Base-by-base conservation (phyloP, 2,329 filamentous ascomycete genomes). In the Colletotrichum eremochloae region DNA sequence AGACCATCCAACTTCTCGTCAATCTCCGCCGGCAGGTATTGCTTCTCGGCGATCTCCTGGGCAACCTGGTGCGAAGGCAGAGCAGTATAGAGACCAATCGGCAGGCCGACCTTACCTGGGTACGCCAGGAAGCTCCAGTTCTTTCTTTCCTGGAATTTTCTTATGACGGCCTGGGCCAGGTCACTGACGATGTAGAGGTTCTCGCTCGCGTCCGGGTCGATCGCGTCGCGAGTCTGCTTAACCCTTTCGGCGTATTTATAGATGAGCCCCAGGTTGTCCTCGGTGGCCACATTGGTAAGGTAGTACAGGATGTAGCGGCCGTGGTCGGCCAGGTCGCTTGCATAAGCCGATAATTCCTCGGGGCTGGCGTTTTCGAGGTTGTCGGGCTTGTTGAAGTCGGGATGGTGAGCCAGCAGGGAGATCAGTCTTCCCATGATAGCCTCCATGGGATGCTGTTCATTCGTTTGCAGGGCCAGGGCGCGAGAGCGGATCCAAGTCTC, bases 161-260 rank as follows among this genome's bases (percentile, higher is more conserved):
- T 90, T 71, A 98, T 92, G 15, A 96, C 88, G 3, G 91, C 89
- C 81, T 96, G 94, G 0, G 95, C 91, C 12, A 99, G 88, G 81
- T 99, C 96, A 63, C 94, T 95, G 48, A 99, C 83, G 7, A 95
- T 91, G 79, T 98, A 97, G 0, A 99, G 86, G 74, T 91, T 91
- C 69, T 95, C 90, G 76, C 92, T 94, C 71, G 88, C 86, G 1
- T 87, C 84, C 0, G 90, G 88, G 33, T 89, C 87, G 72, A 98
- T 90, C 15, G 90, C 93, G 80, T 99, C 96, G 53, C 90, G 88
- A 12, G 95, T 93, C 81, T 96, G 93, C 85, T 99, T 99, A 67
- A 97, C 92, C 12, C 95, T 91, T 82, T 98, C 95, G 15, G 95
- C 95, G 74, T 98, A 93, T 80, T 96, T 94, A 84, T 93, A 96